Evolutionary conservation across 805 yeast genomes (phyloP), one percentile per base, ranked within the genome.

Genomic region (Metschnikowia gelsemii): DNA sequence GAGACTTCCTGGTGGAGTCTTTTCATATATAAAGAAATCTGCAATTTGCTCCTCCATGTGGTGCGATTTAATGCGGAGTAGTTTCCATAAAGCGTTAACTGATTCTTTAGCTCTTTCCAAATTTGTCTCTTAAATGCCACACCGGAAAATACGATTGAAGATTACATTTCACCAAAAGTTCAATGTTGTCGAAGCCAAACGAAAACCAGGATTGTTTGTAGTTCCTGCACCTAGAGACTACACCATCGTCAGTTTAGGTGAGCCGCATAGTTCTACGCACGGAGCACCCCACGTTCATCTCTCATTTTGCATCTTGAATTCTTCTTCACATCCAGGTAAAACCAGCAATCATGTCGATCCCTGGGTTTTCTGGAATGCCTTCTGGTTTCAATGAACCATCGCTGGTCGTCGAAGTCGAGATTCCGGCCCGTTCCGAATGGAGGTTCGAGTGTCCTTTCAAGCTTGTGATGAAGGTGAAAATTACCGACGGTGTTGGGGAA

Each of bases 401-500:
- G 17, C 46, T 26, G 28, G 27, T 16, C n/a, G 49, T 43, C 13
- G 58, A 55, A 22, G 49, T 68, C 13, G 51, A 46, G 9, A 51
- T 70, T n/a, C 60, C 66, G 1, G 61, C 55, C 8, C 56, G 58
- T n/a, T 66, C 78, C 20, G 95, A 87, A 63, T 85, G 95, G 93
- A 68, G 95, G 39, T 74, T 85, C 48, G 93, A 86, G 56, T 77
- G 85, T 3, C 79, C 75, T 0, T 70, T 71, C 46, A 72, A 71
- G 32, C 68, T 76, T 13, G 63, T 65, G 14, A 56, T 85, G 27
- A 69, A 66, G n/a, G 55, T 85, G 32, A 77, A 69, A 51, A 70
- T 81, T 8, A 43, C 63, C 2, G 65, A 69, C 2, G 99, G 99
- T 3, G 73, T 81, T 2, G 96, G 87, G 2, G 99, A 93, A 64